Base-by-base conservation (phyloP, 208 protist species). In the Lotmaria passim region DNA sequence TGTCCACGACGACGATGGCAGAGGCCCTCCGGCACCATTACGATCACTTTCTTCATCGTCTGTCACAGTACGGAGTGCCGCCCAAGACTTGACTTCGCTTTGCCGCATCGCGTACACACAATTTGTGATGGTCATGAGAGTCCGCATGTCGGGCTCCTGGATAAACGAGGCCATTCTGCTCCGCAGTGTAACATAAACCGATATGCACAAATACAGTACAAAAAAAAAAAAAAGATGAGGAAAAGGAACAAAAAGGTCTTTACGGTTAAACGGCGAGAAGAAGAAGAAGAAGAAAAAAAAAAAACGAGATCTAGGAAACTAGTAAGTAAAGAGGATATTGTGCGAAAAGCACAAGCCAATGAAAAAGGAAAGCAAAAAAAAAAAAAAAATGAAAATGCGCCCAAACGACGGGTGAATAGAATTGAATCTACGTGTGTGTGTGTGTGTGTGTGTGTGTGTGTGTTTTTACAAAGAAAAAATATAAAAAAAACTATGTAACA, bases 141-240 rank as follows among this genome's bases (percentile, higher is more conserved):
- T 34, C 38, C 62, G 62, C 57, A 65, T 33, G 38, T 76, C 55
- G 0, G 70, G 70, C 46, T 76, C 70, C 21, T 76, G 70, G 17
- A 64, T 41, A n/a, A 53, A 64, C 0, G 44, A 51, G 5, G 59
- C 43, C 59, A 64, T 64, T 1, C 3, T 36, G n/a, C 14, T 52
- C n/a, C n/a, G n/a, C n/a, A n/a, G n/a, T n/a, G n/a, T n/a, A n/a
- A n/a, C n/a, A n/a, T n/a, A n/a, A n/a, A n/a, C n/a, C n/a, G n/a
- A n/a, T n/a, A n/a, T n/a, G n/a, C n/a, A n/a, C 44, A 48, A 48
- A 48, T 7, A 5, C 8, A 48, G 5, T 17, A 48, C 44, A 48
- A 19, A 58, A 39, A 70, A 53, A 59, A 43, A 44, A 30, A 47
- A 62, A 43, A 55, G 44, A 70, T 11, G 11, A 7, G 38, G 0